Percentiles rank a stretch among this genome's conserved stretches.
These are phyloP conservation scores for Themeda triandra DNA, from an alignment of 176 grass and related monocot genomes.

Conservation along the genomic window DNA sequence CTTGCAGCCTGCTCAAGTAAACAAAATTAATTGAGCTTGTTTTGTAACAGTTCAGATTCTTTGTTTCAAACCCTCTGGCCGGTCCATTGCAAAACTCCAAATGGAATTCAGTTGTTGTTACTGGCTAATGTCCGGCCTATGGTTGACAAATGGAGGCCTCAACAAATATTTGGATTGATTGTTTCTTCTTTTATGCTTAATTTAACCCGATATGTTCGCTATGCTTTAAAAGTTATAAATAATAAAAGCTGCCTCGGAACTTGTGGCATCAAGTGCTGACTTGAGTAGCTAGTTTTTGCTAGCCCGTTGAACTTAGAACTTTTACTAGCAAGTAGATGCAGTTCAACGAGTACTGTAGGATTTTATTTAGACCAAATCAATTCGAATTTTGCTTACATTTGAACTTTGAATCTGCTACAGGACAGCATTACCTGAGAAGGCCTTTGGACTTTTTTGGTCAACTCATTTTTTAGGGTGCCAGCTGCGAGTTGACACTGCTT, in stretches of 20 bases:
- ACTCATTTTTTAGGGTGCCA: neutral
- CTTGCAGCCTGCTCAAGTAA: neutral
- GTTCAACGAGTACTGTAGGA: neutral
- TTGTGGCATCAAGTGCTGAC: neutral
- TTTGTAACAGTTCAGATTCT: neutral
- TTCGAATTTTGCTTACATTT: neutral
- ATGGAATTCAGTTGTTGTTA: neutral
- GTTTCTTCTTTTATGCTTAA: neutral
- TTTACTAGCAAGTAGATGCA: neutral
- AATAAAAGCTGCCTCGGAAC: neutral
- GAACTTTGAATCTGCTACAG: neutral
- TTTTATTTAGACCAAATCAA: neutral
- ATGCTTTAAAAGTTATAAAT: neutral
- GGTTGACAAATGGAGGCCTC: neutral
- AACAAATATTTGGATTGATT: neutral
- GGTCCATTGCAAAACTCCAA: neutral
- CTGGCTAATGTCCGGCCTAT: neutral
- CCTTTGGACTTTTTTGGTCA: neutral
- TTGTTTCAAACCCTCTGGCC: neutral
- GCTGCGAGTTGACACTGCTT: neutral
- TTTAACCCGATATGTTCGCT: neutral
- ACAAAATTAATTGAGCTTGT: neutral
- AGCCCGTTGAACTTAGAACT: neutral
- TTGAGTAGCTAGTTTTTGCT: neutral
- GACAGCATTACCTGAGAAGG: neutral